Evolutionary conservation across 176 grass and related monocot genomes (phyloP), one percentile per base, ranked within the genome.

Genomic region (Triticum monococcum): DNA sequence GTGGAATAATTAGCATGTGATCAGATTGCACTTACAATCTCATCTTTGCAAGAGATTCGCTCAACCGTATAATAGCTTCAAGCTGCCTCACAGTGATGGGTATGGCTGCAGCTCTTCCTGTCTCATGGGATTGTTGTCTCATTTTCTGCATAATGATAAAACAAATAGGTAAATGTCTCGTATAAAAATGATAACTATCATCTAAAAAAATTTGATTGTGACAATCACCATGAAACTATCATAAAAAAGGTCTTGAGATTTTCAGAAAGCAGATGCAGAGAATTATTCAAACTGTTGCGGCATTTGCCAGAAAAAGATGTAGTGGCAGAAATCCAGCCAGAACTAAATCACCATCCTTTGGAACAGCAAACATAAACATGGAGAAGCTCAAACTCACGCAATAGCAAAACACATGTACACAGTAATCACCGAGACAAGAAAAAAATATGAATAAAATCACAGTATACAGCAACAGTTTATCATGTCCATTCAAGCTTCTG

Each of bases 1-100:
- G 5, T 25, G 4, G 41, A 57, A 41, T 17, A 59, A 73, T 31
- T 23, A 89, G 14, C 72, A 82, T 35, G 46, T 37, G 6, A 72
- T 88, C 43, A 20, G 74, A 57, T 50, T 81, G 35, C 24, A 90
- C 93, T 92, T 84, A 95, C 95, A 98, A 66, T 87, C 97, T 94
- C 94, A 99, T 99, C 85, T 94, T 99, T 67, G 97, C 97, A 22
- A 99, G 97, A 36, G 97, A 96, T 91, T 99, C 97, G 18, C 97
- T 99, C 85, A 99, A 82, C 41, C 97, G 91, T 80, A 96, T 96
- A 75, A 99, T 93, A 75, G 97, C 94, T 93, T 99, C 97, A 61
- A 99, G 94, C 88, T 99, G 97, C 79, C 97, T 96, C 69, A 96
- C 94, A 17, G 97, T 99, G 83, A 99, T 99, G 72, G 97, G 97